Conservation (phyloP, 2,329 filamentous ascomycete species). For the Aurifilum marmelostoma region DNA sequence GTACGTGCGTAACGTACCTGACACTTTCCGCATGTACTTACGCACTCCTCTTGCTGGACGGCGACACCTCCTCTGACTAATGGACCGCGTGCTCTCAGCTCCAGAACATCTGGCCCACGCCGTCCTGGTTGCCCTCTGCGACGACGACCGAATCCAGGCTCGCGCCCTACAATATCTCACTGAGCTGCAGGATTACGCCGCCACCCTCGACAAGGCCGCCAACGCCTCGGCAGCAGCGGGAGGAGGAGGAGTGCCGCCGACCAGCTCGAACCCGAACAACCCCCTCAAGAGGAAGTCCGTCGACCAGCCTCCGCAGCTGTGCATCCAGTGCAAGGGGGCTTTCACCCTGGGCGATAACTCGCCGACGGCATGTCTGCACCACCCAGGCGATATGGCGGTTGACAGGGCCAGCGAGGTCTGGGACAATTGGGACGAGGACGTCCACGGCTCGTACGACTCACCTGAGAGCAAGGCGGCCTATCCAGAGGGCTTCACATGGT, state of each 20-base stretch:
- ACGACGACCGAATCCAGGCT: slow-evolving; percentile 17
- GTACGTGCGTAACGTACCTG: neutral
- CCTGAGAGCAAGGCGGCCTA: slow-evolving; percentile 16
- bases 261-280: neutral
- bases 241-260: neutral
- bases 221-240: neutral
- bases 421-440: slow-evolving; percentile 11
- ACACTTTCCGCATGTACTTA: neutral
- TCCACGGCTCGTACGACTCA: neutral
- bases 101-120: slow-evolving; percentile 23
- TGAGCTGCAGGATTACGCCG: slow-evolving; percentile 18
- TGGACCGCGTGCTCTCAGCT: slow-evolving; percentile 25
- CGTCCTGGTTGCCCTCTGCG: slow-evolving; percentile 27
- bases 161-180: slow-evolving; percentile 25
- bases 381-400: slow-evolving; percentile 13
- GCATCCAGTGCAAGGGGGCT: slow-evolving; percentile 22
- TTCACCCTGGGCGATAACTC: slow-evolving; percentile 17
- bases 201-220: neutral
- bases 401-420: slow-evolving; percentile 9
- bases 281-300: slow-evolving; percentile 18
- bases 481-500: slow-evolving; percentile 22
- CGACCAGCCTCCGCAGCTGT: slow-evolving; percentile 19
- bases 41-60: neutral
- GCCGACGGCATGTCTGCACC: slow-evolving; percentile 22
- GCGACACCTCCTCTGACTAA: neutral